Evolutionary conservation across 176 grass and related monocot species (phyloP).

Genomic region (Juncus effusus): DNA sequence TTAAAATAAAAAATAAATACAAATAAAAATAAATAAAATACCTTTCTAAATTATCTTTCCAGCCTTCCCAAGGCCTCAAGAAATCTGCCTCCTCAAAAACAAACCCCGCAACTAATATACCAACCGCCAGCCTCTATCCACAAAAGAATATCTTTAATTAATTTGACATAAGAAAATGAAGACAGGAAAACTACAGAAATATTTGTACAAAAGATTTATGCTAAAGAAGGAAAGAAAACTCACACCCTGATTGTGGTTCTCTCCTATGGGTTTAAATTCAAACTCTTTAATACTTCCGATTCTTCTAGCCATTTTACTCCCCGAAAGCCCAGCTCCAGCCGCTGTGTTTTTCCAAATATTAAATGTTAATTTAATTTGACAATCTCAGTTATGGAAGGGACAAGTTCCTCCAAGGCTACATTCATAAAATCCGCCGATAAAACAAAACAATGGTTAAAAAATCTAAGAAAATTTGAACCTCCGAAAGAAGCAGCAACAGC

Average conservation of each 20-base stretch:
- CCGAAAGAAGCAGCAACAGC: conserved; percentile 97
- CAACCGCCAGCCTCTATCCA: conserved; percentile 83
- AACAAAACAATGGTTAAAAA: background rate
- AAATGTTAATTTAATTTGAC: background rate
- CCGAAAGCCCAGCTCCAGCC: conserved; percentile 97
- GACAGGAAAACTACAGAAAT: background rate
- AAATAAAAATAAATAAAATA: conserved; percentile 14
- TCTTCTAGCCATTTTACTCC: conserved; percentile 90
- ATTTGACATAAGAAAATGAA: background rate
- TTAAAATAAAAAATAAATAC: no score
- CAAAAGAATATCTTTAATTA: conserved; percentile 1
- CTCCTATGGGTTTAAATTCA: conserved; percentile 76
- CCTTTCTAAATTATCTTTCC: conserved; percentile 85
- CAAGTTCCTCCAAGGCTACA: background rate
- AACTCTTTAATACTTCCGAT: conserved; percentile 86
- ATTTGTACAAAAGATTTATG: background rate
- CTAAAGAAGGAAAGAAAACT: conserved; percentile 37
- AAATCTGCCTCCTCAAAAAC: conserved; percentile 72
- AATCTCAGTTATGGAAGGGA: background rate
- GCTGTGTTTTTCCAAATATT: conserved; percentile 35
- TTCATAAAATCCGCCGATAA: background rate
- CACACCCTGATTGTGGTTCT: conserved; percentile 95
- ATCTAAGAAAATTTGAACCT: conserved; percentile 39
- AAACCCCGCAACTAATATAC: conserved; percentile 75
- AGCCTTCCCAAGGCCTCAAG: conserved; percentile 84